Evolutionary conservation across 1,284 basidiomycete species (phyloP), one percentile per base, ranked within the genome.

Genomic region (Tetrapyrgos nigripes): DNA sequence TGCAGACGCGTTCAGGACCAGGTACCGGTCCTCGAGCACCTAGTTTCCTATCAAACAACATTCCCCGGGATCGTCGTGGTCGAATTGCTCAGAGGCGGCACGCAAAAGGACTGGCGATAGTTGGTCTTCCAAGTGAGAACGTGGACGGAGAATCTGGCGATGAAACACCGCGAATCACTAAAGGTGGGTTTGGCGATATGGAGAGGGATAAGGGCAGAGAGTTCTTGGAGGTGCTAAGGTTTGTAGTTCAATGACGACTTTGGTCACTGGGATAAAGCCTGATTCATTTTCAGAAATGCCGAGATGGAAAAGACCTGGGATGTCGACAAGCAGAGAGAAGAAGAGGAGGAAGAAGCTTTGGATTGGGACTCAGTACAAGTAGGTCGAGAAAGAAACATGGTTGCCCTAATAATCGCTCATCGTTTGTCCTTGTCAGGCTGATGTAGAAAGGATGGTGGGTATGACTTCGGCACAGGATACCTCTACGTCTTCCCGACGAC

Each of bases 51-150:
- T 86, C 87, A 3, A 87, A 84, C 2, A 87, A 85, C 4, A 73
- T 83, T 14, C 91, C 91, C 24, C 82, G 91, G 56, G 91, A 93
- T 69, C 79, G 91, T 23, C 79, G 91, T 27, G 91, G 91, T 3
- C 82, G 91, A 21, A 86, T 93, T 57, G 89, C 84, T 47, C 40
- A 87, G 66, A 71, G 67, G 51, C 45, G 68, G 37, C 65, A 62
- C 23, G 69, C 65, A 19, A 73, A 70, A 61, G 62, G 64, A 26
- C 57, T 63, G 50, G 58, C 68, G 5, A 68, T 66, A 17, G 53
- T 62, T n/a, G 64, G 66, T 26, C 54, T 68, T 55, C 63, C 65
- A 33, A 67, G 64, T 33, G 73, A 74, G 6, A 76, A 77, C 31
- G 76, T 77, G 43, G 69, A 64, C 43, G 79, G 73, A 43, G 68